Conservation (phyloP, 345 rosid genomes). For the Euphorbia peplus region DNA sequence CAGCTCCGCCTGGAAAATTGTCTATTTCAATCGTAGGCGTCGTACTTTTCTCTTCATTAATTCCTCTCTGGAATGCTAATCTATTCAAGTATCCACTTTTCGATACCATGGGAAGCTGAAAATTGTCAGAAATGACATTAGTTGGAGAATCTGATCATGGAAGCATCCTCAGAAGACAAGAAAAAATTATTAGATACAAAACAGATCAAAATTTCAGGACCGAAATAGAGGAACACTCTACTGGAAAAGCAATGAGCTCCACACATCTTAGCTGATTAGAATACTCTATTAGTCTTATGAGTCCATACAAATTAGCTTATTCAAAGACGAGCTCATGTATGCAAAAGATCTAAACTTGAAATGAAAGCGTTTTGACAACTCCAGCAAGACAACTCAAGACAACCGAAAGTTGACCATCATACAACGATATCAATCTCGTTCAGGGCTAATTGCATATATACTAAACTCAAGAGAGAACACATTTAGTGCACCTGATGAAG, state of each 20-base stretch:
- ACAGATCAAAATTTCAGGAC: not conserved
- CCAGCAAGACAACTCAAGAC: not conserved
- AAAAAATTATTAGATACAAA: not conserved
- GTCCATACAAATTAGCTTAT: not conserved
- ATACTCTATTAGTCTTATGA: not conserved
- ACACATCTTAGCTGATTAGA: not conserved
- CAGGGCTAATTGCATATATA: not conserved
- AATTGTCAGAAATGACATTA: conserved; percentile 2
- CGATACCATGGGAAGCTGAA: conserved; percentile 56
- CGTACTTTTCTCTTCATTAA: conserved; percentile 16
- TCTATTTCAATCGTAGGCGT: conserved; percentile 25
- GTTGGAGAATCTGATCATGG: not conserved
- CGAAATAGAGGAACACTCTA: not conserved
- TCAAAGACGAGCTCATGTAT: not conserved
- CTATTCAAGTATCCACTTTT: conserved; percentile 50
- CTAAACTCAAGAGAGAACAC: not conserved
- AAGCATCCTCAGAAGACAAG: not conserved
- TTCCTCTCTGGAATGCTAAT: conserved; percentile 36
- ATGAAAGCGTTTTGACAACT: not conserved
- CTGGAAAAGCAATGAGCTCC: not conserved
- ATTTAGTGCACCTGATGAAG: conserved; percentile 46
- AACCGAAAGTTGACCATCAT: not conserved
- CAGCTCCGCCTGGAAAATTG: conserved; percentile 46
- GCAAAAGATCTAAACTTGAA: not conserved
- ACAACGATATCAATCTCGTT: not conserved